A percentile compares a stretch with the other conserved stretches of the same genome.
Conservation (phyloP, 2,329 filamentous ascomycete genomes). For the Aspergillus candidus region DNA sequence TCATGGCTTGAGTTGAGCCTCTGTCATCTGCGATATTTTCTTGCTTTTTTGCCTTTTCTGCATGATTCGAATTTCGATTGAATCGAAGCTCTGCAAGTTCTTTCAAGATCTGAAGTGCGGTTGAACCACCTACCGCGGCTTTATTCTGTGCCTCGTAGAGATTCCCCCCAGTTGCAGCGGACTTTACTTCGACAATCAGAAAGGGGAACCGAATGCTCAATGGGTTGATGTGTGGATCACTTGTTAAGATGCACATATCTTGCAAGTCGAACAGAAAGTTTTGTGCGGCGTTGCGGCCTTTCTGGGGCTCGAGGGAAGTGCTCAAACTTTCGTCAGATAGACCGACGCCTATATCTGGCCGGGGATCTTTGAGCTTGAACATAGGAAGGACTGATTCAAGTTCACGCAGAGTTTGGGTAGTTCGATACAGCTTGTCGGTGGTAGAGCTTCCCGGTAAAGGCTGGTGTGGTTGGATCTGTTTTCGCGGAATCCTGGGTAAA, state of each 20-base stretch:
- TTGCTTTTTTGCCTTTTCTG: no score
- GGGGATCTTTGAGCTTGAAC: background rate
- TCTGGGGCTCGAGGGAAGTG: background rate
- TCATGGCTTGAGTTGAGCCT: background rate
- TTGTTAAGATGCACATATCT: constrained; percentile 2
- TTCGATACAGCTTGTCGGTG: no score
- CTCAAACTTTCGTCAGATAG: background rate
- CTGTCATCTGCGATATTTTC: no score
- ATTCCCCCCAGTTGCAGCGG: constrained; percentile 1
- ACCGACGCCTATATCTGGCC: background rate
- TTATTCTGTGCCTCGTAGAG: constrained; percentile 8
- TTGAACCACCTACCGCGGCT: constrained; percentile 2
- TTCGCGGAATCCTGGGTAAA: background rate
- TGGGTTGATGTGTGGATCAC: background rate
- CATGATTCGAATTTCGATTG: background rate
- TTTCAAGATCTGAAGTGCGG: constrained; percentile 2
- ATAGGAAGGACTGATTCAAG: background rate
- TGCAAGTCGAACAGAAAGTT: constrained; percentile 2
- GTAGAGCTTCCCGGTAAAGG: background rate
- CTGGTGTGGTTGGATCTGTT: background rate
- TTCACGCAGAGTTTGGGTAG: no score
- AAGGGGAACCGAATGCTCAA: constrained; percentile 5
- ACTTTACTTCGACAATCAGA: constrained; percentile 4
- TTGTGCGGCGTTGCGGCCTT: background rate
- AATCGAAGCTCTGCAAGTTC: background rate